These are phyloP conservation scores for Hypoxylon sp. DNA, from an alignment of 2,329 filamentous ascomycete species.

Conservation along the genomic window DNA sequence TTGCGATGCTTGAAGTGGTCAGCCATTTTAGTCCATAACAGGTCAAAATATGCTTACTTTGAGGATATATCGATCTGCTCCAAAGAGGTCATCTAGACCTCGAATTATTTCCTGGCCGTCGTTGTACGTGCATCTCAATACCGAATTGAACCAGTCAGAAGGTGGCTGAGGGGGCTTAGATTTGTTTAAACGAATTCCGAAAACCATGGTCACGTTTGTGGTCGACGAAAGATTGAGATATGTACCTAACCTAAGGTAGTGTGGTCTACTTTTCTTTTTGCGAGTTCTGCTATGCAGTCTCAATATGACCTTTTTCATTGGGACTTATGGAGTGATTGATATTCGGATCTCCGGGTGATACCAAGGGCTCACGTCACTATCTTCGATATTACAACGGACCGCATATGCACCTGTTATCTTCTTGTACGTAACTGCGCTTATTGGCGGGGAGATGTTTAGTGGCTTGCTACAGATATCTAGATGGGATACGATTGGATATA, in stretches of 20 bases:
- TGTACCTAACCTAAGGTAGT: no score
- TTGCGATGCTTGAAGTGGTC: conserved; percentile 21
- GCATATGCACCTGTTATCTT: conserved; percentile 3
- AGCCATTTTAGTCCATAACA: neutral
- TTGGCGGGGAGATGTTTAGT: conserved; percentile 11
- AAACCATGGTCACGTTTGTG: neutral
- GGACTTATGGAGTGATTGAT: neutral
- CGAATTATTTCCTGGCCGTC: conserved; percentile 15
- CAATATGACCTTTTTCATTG: neutral
- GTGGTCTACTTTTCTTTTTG: neutral
- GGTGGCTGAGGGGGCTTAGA: conserved; percentile 1
- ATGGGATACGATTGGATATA: conserved; percentile 12
- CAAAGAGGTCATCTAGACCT: conserved; percentile 20
- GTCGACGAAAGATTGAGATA: neutral
- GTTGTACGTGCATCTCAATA: conserved; percentile 24
- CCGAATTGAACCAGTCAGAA: conserved; percentile 15
- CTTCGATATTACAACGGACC: conserved; percentile 11
- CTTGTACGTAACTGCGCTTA: neutral
- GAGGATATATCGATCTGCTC: conserved; percentile 8
- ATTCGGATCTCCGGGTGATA: neutral
- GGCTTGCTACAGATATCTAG: conserved; percentile 7
- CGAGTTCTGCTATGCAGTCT: neutral
- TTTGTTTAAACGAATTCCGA: neutral
- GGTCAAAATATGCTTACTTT: conserved; percentile 9
- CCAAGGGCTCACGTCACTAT: neutral